Evolutionary conservation across 1,284 basidiomycete species (phyloP).

Genomic region (Ganoderma lingzhi): DNA sequence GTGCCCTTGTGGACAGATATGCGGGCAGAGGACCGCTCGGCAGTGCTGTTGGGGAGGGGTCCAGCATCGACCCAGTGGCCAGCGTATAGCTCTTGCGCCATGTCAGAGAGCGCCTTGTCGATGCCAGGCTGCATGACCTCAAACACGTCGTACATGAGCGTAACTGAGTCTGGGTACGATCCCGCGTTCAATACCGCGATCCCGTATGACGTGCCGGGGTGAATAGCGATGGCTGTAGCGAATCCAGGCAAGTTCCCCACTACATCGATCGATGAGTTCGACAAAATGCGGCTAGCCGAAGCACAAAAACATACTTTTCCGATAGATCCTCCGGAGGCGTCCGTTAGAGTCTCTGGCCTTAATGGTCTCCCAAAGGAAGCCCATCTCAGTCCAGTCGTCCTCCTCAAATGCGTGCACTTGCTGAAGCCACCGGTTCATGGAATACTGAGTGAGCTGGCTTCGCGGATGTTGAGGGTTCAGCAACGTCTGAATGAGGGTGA

Average conservation of each 20-base stretch:
- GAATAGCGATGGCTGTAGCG: conserved; percentile 52
- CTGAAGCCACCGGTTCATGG: conserved; percentile 53
- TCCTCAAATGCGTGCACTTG: conserved; percentile 46
- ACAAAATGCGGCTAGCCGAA: not conserved
- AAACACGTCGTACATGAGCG: conserved; percentile 48
- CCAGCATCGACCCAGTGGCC: conserved; percentile 45
- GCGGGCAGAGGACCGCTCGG: conserved; percentile 31
- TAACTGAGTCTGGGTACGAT: conserved; percentile 45
- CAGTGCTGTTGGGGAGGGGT: not conserved
- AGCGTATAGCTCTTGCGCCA: conserved; percentile 42
- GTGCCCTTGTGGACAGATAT: conserved; percentile 45
- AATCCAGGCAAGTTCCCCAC: conserved; percentile 55
- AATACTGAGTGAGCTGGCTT: conserved; percentile 46
- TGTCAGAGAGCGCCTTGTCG: conserved; percentile 43
- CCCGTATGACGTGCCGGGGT: conserved; percentile 55
- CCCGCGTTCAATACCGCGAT: conserved; percentile 55
- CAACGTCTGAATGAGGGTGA: conserved; percentile 50
- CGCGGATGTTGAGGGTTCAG: conserved; percentile 48
- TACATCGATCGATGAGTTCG: conserved; percentile 24
- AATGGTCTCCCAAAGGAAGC: conserved; percentile 59
- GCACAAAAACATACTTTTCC: conserved; percentile 36
- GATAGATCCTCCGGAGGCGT: conserved; percentile 48
- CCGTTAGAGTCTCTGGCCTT: conserved; percentile 44
- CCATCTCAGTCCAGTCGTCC: conserved; percentile 52
- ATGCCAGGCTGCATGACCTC: conserved; percentile 51